phyloP scores from a whole-genome alignment of 768 basidiomycete species.

The Melanogaster broomeanus region DNA sequence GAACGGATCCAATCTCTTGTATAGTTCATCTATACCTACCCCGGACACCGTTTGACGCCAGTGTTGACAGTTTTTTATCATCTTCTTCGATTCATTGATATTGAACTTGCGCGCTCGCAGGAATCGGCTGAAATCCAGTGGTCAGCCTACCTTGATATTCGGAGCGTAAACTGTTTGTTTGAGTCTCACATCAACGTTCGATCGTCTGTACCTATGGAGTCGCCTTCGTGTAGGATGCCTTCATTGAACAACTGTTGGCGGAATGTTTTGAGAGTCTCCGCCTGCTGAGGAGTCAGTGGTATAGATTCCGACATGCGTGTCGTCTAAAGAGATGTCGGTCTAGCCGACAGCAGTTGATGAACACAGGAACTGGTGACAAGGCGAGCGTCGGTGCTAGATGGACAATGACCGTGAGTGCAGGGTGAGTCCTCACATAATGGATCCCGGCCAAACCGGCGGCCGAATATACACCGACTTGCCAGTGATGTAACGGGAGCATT shows the following conservation, averaged over 20 bases:
- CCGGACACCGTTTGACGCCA: slow-evolving; percentile 70
- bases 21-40: slow-evolving; percentile 66
- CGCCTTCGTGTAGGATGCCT: slow-evolving; percentile 57
- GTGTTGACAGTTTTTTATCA: slow-evolving; percentile 65
- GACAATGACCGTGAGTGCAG: too few species aligned
- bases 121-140: slow-evolving; percentile 54
- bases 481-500: too few species aligned
- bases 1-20: slow-evolving; percentile 63
- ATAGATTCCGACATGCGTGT: slow-evolving; percentile 1
- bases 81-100: slow-evolving; percentile 56
- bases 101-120: slow-evolving; percentile 72
- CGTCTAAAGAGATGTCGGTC: neutral
- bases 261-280: slow-evolving; percentile 48
- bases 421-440: too few species aligned
- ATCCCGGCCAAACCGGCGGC: too few species aligned
- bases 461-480: too few species aligned
- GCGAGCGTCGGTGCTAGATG: too few species aligned
- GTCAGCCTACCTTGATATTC: slow-evolving; percentile 5
- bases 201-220: slow-evolving; percentile 62
- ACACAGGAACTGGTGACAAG: too few species aligned
- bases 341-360: too few species aligned
- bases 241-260: slow-evolving; percentile 53
- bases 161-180: neutral
- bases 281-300: slow-evolving; percentile 25
- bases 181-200: slow-evolving; percentile 56